phyloP scores from a whole-genome alignment of 2,329 filamentous ascomycete species.

The Cordyceps militaris region DNA sequence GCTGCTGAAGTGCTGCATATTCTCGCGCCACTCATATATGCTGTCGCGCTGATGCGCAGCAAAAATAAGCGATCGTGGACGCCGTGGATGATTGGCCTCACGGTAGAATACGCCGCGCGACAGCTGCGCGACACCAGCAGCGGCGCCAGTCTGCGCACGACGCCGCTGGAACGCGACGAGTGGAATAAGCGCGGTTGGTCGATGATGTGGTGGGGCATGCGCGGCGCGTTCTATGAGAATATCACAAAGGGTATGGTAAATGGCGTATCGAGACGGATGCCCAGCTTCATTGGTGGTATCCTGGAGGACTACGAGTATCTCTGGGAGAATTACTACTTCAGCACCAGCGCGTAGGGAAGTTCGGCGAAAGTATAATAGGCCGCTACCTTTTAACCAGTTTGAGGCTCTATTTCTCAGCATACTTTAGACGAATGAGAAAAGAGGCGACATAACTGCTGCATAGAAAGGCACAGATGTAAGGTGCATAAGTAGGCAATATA shows the following conservation, averaged over 20 bases:
- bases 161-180: constrained; percentile 83
- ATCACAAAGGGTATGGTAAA: constrained; percentile 70
- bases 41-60: constrained; percentile 67
- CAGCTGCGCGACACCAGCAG: constrained; percentile 67
- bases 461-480: neutral
- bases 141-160: constrained; percentile 67
- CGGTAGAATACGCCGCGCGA: constrained; percentile 80
- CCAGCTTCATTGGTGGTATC: constrained; percentile 76
- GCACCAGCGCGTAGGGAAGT: constrained; percentile 39
- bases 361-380: neutral
- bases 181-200: constrained; percentile 81
- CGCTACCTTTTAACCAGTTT: no score
- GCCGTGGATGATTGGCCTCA: constrained; percentile 82
- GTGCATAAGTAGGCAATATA: neutral
- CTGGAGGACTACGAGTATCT: constrained; percentile 95
- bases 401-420: no score
- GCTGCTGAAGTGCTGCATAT: constrained; percentile 89
- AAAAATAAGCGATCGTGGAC: constrained; percentile 75
- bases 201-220: constrained; percentile 93
- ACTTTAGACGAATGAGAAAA: neutral
- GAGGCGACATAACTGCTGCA: neutral
- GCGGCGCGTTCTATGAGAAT: constrained; percentile 94
- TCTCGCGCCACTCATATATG: constrained; percentile 79
- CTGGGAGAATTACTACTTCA: constrained; percentile 97
- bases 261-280: constrained; percentile 67